phyloP scores from a whole-genome alignment of 352 stramenopile species.

The Stramenopiles sp. region DNA sequence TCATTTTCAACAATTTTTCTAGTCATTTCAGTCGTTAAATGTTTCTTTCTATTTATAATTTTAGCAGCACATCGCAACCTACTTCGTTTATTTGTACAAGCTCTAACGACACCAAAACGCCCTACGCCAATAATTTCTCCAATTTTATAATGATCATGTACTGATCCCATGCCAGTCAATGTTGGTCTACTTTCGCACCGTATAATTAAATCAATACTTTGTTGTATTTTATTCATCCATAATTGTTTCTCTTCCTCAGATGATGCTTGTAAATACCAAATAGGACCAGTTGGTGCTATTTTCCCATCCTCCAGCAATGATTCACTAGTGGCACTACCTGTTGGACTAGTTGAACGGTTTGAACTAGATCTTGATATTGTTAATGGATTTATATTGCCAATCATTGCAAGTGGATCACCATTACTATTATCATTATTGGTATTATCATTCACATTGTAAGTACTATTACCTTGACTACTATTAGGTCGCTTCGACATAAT shows the following conservation, averaged over 20 bases:
- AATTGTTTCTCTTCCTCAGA: neutral
- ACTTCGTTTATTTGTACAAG: neutral
- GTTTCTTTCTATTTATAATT: neutral
- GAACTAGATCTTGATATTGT: neutral
- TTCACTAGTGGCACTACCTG: neutral
- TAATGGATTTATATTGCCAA: too few relatives aligned
- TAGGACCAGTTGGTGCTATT: neutral
- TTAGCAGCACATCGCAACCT: neutral
- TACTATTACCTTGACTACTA: too few relatives aligned
- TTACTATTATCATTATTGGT: too few relatives aligned
- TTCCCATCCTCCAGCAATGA: neutral
- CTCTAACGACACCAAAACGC: neutral
- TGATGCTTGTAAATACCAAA: neutral
- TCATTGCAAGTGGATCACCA: too few relatives aligned
- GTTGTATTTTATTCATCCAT: neutral
- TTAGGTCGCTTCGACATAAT: neutral
- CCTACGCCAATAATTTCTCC: neutral
- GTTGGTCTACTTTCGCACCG: neutral
- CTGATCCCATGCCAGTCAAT: neutral
- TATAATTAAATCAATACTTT: neutral
- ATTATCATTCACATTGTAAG: too few relatives aligned
- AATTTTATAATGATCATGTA: neutral
- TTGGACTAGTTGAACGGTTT: neutral
- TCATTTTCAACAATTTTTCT: neutral
- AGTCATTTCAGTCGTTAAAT: neutral